phyloP scores from a whole-genome alignment of 2,329 filamentous ascomycete species.

The Trichoderma semiorbis region DNA sequence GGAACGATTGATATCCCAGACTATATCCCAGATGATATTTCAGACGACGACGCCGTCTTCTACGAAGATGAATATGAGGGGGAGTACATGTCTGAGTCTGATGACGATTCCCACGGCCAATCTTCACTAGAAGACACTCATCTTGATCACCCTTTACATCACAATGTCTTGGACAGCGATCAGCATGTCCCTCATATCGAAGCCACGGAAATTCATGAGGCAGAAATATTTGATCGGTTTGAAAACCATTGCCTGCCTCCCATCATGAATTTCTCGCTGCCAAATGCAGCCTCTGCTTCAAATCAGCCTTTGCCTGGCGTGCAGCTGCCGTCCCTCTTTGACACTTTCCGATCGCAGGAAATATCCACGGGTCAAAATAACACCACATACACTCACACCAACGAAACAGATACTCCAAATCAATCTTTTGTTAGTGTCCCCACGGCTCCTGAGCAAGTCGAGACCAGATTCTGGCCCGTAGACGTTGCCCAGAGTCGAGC shows the following conservation, averaged over 20 bases:
- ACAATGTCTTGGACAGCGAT: background rate
- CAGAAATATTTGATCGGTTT: background rate
- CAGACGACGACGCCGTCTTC: slow-evolving; percentile 11
- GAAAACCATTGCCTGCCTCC: slow-evolving; percentile 12
- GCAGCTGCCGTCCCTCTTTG: slow-evolving; percentile 9
- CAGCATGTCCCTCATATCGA: background rate
- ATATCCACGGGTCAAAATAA: background rate
- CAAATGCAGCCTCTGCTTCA: background rate
- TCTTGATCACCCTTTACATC: background rate
- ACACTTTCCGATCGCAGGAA: slow-evolving; percentile 6
- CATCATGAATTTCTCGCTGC: background rate
- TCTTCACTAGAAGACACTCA: background rate
- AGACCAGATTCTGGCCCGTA: background rate
- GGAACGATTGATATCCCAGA: slow-evolving; percentile 3
- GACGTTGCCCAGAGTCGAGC: slow-evolving; percentile 7
- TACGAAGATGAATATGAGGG: slow-evolving; percentile 6
- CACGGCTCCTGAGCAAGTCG: background rate
- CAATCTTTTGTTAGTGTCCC: background rate
- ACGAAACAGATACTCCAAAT: background rate
- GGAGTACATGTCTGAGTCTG: slow-evolving; percentile 3
- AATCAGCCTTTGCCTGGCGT: background rate
- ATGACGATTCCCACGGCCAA: background rate
- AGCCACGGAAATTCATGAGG: background rate
- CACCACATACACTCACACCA: background rate
- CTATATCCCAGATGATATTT: background rate